phyloP scores from a whole-genome alignment of 306 rosid species.

The Prunus salicina region DNA sequence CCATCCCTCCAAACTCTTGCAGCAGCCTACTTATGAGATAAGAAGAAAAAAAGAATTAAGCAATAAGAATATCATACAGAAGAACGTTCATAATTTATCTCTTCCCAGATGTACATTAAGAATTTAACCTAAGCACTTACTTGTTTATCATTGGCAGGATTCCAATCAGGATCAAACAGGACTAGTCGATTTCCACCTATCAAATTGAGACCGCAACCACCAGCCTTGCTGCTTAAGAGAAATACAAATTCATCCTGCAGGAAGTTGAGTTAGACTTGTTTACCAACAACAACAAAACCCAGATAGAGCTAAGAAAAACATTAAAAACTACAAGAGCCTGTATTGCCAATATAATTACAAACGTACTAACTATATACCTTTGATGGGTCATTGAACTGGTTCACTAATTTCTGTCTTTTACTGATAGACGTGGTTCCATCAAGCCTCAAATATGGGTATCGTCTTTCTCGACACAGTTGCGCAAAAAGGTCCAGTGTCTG shows the following conservation, averaged over 20 bases:
- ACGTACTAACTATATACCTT: slow-evolving; percentile 44
- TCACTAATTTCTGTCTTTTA: slow-evolving; percentile 92
- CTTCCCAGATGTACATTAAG: slow-evolving; percentile 12
- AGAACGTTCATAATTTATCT: slow-evolving; percentile 7
- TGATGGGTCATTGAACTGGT: slow-evolving; percentile 71
- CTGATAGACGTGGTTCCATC: slow-evolving; percentile 91
- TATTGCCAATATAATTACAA: neutral
- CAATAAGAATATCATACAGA: neutral
- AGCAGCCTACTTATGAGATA: slow-evolving; percentile 66
- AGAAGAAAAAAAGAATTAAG: slow-evolving; percentile 24
- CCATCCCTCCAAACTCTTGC: slow-evolving; percentile 99
- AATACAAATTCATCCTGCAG: slow-evolving; percentile 89
- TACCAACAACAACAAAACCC: neutral
- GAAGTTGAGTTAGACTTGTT: slow-evolving; percentile 9
- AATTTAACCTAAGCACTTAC: slow-evolving; percentile 36
- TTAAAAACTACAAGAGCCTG: slow-evolving; percentile 1
- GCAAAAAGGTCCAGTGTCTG: slow-evolving; percentile 96
- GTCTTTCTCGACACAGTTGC: slow-evolving; percentile 90
- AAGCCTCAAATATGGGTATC: slow-evolving; percentile 90
- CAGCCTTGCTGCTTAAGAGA: slow-evolving; percentile 99
- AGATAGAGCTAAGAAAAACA: slow-evolving; percentile 4
- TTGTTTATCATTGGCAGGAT: slow-evolving; percentile 98
- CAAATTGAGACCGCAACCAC: slow-evolving; percentile 98
- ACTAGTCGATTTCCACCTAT: slow-evolving; percentile 97
- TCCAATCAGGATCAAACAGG: slow-evolving; percentile 98